These are phyloP conservation scores for Terfezia boudieri DNA, from an alignment of 495 filamentous ascomycete genomes.

Conservation along the genomic window DNA sequence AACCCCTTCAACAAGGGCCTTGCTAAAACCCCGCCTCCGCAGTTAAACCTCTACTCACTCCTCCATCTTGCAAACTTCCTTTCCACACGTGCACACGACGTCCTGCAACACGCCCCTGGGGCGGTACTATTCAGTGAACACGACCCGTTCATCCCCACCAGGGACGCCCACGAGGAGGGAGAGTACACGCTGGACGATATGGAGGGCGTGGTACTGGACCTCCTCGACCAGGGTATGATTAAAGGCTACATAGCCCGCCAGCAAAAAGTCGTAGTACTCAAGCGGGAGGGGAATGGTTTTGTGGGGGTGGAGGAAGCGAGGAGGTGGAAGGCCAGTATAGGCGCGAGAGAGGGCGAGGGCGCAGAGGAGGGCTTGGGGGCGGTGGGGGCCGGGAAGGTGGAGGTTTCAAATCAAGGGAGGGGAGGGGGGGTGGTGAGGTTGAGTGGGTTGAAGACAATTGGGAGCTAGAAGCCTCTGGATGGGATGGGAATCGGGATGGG, in stretches of 20 bases:
- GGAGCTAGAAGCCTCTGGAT: background rate
- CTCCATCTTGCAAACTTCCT: constrained; percentile 20
- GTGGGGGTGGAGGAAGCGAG: constrained; percentile 22
- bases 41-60: constrained; percentile 31
- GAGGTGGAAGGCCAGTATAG: constrained; percentile 4
- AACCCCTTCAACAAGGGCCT: constrained; percentile 22
- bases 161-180: constrained; percentile 22
- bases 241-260: constrained; percentile 65
- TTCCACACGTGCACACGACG: constrained; percentile 10
- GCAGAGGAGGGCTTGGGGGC: constrained; percentile 1
- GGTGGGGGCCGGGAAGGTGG: background rate
- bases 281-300: constrained; percentile 38
- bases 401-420: background rate
- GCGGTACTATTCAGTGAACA: constrained; percentile 23
- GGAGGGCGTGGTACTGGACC: constrained; percentile 53
- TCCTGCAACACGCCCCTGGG: constrained; percentile 1
- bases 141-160: constrained; percentile 22
- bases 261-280: constrained; percentile 58
- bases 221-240: constrained; percentile 65
- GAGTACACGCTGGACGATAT: constrained; percentile 35
- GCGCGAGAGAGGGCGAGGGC: constrained; percentile 4
- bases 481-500: background rate
- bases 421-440: constrained; percentile 13
- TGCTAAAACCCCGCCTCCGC: constrained; percentile 25
- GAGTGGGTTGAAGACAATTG: constrained; percentile 14